phyloP scores from a whole-genome alignment of 305 asterid genomes.

The Stenogyne calaminthoides region DNA sequence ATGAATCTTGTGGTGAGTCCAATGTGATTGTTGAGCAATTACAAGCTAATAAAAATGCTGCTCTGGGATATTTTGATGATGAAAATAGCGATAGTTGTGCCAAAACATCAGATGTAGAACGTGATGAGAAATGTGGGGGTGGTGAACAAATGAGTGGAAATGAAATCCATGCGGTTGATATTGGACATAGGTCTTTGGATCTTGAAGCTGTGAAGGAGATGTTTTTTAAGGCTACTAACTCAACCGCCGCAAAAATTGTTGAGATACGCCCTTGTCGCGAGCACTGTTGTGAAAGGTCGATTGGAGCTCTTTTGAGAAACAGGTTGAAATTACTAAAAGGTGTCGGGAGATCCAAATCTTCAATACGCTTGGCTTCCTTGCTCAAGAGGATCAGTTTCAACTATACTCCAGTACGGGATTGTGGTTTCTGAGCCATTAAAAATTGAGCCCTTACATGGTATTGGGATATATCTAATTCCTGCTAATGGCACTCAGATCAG shows the following conservation, averaged over 20 bases:
- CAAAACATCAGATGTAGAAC: conserved; percentile 30
- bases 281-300: conserved; percentile 53
- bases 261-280: conserved; percentile 46
- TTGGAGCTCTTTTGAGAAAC: conserved; percentile 82
- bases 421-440: conserved; percentile 48
- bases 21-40: conserved; percentile 50
- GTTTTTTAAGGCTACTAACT: conserved; percentile 52
- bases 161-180: conserved; percentile 23
- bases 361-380: conserved; percentile 95
- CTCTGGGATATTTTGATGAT: conserved; percentile 39
- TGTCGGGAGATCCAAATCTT: conserved; percentile 83
- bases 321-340: conserved; percentile 66
- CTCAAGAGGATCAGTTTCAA: conserved; percentile 49
- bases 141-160: conserved; percentile 37
- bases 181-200: conserved; percentile 37
- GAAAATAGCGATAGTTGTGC: conserved; percentile 42
- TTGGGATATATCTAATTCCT: conserved; percentile 80
- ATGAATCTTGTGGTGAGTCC: conserved; percentile 80
- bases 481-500: conserved; percentile 74
- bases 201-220: conserved; percentile 49
- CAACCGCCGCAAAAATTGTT: conserved; percentile 50
- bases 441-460: conserved; percentile 48
- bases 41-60: conserved; percentile 41
- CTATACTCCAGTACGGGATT: conserved; percentile 70
- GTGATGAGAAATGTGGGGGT: conserved; percentile 39